Evolutionary conservation across 192 early-diverging fungal species (phyloP).

Genomic region (Umbelopsis sp.): DNA sequence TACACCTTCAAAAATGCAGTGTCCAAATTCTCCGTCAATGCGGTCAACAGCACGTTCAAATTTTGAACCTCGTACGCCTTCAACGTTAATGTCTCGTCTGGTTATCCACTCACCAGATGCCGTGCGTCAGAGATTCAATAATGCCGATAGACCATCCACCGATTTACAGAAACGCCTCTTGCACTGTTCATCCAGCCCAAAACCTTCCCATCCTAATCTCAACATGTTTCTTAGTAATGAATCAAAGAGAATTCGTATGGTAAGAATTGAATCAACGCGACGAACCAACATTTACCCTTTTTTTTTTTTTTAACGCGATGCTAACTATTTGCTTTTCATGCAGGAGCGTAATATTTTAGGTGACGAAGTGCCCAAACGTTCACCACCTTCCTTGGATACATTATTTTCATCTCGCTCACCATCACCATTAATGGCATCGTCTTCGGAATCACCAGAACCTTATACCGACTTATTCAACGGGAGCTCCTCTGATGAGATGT

Average conservation of each 20-base stretch:
- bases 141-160: slow-evolving; percentile 17
- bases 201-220: slow-evolving; percentile 6
- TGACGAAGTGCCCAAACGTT: neutral
- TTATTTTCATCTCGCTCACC: slow-evolving; percentile 16
- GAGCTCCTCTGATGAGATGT: slow-evolving; percentile 11
- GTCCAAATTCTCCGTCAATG: slow-evolving; percentile 14
- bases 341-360: neutral
- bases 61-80: slow-evolving; percentile 12
- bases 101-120: slow-evolving; percentile 13
- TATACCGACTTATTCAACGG: neutral
- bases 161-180: slow-evolving; percentile 8
- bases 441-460: neutral
- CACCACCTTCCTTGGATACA: neutral
- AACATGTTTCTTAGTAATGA: slow-evolving; percentile 3
- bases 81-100: slow-evolving; percentile 11
- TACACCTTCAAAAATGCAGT: slow-evolving; percentile 3
- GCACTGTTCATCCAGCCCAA: slow-evolving; percentile 5
- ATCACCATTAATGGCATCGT: slow-evolving; percentile 1
- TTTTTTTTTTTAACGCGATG: neutral
- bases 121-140: slow-evolving; percentile 14
- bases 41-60: neutral
- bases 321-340: neutral
- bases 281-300: neutral
- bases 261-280: neutral
- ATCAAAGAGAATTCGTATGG: slow-evolving; percentile 13